A percentile compares a stretch with the other conserved stretches of the same genome.
Evolutionary conservation across 73 alveolate genomes (phyloP).

Genomic region (Symbiodinium pilosum): DNA sequence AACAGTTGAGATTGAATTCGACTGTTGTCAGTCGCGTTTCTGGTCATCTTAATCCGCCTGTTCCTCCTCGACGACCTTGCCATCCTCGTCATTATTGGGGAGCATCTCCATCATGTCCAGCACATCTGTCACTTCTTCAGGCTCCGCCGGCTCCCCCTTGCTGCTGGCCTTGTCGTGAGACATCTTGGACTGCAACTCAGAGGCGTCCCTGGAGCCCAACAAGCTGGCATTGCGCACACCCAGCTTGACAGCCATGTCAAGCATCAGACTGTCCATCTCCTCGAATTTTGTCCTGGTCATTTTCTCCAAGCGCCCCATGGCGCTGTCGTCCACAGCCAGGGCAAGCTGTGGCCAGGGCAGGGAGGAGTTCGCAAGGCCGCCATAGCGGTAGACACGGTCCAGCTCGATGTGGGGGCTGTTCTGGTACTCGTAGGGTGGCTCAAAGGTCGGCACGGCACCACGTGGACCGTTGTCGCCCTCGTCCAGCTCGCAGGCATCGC

Average conservation of each 20-base stretch:
- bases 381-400: not conserved
- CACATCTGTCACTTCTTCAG: too few species aligned
- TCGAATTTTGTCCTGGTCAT: not conserved
- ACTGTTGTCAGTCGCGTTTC: too few species aligned
- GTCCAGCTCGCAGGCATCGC: not conserved
- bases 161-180: too few species aligned
- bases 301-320: not conserved
- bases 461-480: constrained; percentile 6
- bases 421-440: not conserved
- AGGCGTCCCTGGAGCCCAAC: too few species aligned
- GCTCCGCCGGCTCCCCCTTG: too few species aligned
- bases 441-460: not conserved
- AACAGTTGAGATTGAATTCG: too few species aligned
- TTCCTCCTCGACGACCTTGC: too few species aligned
- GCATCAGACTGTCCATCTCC: not conserved
- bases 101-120: too few species aligned
- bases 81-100: too few species aligned
- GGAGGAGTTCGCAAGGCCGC: not conserved
- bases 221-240: not conserved
- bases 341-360: not conserved
- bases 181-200: too few species aligned
- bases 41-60: too few species aligned
- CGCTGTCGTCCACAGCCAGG: not conserved
- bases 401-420: not conserved
- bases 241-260: not conserved